phyloP scores from a whole-genome alignment of 768 basidiomycete genomes.

The Mycena galericulata region DNA sequence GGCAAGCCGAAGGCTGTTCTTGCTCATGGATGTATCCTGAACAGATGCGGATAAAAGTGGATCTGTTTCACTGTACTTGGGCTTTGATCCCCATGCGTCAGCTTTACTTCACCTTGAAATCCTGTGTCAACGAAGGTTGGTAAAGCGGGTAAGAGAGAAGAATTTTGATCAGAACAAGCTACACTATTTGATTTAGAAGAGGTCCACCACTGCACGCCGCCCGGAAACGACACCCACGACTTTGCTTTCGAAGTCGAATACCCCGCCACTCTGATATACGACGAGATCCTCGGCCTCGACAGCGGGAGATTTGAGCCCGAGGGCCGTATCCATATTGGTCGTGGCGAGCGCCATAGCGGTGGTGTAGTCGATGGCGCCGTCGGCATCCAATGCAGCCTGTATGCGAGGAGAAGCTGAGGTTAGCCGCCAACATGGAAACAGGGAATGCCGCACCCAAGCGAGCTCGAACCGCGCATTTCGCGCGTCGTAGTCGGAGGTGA shows the following conservation, averaged over 20 bases:
- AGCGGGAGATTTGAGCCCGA: constrained; percentile 45
- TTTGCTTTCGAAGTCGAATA: constrained; percentile 58
- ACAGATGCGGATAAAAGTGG: too few relatives aligned
- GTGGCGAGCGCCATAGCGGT: constrained; percentile 55
- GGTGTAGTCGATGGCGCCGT: constrained; percentile 51
- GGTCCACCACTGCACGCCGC: constrained; percentile 51
- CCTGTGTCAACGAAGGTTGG: too few relatives aligned
- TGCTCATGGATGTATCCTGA: too few relatives aligned
- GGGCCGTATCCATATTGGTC: constrained; percentile 53
- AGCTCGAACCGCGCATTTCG: constrained; percentile 84
- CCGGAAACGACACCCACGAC: constrained; percentile 56
- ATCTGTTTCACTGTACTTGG: too few relatives aligned
- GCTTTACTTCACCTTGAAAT: too few relatives aligned
- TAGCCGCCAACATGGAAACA: neutral
- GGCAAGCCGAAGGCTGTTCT: too few relatives aligned
- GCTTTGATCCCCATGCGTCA: too few relatives aligned
- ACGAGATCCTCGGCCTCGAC: constrained; percentile 50
- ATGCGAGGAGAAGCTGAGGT: constrained; percentile 36
- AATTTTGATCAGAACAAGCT: too few relatives aligned
- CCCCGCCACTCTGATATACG: constrained; percentile 52
- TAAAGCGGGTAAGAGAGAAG: too few relatives aligned
- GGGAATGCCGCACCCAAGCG: constrained; percentile 71
- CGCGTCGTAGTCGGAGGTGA: constrained; percentile 73
- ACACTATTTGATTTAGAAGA: too few relatives aligned
- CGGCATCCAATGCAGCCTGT: constrained; percentile 46